A percentile compares a stretch with the other conserved stretches of the same genome.
phyloP scores from a whole-genome alignment of 306 rosid genomes.

The Pyrus pyrifolia region DNA sequence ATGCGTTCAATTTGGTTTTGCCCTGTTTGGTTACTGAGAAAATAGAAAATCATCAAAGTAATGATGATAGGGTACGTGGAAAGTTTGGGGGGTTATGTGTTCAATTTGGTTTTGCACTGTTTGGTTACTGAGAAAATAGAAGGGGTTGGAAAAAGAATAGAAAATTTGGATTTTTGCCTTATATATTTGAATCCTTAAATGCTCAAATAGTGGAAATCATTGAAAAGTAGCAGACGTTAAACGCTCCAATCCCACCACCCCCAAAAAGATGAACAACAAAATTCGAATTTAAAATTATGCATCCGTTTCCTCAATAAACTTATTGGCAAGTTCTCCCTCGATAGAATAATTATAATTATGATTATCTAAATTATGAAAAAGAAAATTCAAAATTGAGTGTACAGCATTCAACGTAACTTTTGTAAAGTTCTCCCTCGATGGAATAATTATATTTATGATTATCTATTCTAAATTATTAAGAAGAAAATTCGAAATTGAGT shows the following conservation, averaged over 20 bases:
- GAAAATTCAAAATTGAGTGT: too few species aligned
- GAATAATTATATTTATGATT: too few species aligned
- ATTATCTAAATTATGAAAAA: too few species aligned
- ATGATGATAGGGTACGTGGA: neutral
- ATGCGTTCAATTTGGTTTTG: neutral
- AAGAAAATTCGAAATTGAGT: too few species aligned
- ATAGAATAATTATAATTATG: too few species aligned
- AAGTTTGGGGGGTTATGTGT: neutral
- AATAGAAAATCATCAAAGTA: neutral
- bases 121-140: neutral
- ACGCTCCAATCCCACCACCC: neutral
- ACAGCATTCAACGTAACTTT: too few species aligned
- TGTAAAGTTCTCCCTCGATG: too few species aligned
- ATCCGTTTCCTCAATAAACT: neutral
- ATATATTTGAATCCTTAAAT: conserved; percentile 10
- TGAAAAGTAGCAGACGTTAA: neutral
- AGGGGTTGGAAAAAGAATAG: neutral
- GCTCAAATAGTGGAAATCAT: neutral
- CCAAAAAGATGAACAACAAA: neutral
- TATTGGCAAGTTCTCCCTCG: too few species aligned
- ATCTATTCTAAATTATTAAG: too few species aligned
- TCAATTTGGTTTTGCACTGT: neutral
- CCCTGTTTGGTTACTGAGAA: neutral
- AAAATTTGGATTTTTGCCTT: neutral
- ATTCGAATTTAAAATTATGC: neutral